These are phyloP conservation scores for Citrus mangshanensis DNA, from an alignment of 345 rosid species.

Conservation along the genomic window DNA sequence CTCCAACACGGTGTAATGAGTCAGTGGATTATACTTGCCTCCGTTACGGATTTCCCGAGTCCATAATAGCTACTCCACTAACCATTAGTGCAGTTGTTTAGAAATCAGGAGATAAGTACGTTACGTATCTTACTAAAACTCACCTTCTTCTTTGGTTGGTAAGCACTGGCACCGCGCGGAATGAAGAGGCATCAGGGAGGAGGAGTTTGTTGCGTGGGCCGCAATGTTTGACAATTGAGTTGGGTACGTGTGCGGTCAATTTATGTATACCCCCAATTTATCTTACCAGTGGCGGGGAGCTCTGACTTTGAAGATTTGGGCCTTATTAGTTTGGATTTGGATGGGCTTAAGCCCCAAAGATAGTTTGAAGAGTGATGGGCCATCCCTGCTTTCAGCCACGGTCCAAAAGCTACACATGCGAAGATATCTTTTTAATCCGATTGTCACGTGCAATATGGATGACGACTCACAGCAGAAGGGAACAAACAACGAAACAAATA, in stretches of 20 bases:
- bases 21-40: conserved; percentile 26
- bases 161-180: neutral
- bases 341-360: neutral
- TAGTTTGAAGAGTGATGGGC: neutral
- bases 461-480: too few relatives aligned
- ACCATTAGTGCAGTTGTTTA: conserved; percentile 14
- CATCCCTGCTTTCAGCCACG: neutral
- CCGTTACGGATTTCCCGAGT: neutral
- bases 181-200: neutral
- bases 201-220: neutral
- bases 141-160: neutral
- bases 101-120: neutral
- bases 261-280: too few relatives aligned
- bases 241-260: too few relatives aligned
- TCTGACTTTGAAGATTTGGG: too few relatives aligned
- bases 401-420: neutral
- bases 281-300: too few relatives aligned
- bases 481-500: too few relatives aligned
- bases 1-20: neutral
- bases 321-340: neutral
- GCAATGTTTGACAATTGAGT: too few relatives aligned
- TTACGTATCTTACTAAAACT: neutral
- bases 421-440: neutral
- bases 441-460: neutral
- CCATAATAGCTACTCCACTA: neutral